Evolutionary conservation across 768 basidiomycete species (phyloP).

Genomic region (Amylocystis lapponica): DNA sequence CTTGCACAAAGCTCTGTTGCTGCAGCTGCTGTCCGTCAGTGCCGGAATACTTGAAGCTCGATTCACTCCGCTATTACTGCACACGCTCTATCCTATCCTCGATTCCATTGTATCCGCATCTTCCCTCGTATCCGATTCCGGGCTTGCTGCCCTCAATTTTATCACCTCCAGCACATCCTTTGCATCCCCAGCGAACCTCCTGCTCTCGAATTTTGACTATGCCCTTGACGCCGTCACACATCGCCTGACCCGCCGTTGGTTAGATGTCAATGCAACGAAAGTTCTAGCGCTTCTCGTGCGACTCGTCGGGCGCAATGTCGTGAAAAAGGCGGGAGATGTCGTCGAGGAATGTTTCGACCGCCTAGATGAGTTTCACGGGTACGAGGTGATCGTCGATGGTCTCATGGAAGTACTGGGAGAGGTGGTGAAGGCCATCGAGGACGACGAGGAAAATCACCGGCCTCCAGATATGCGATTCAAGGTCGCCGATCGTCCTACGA

Average conservation of each 20-base stretch:
- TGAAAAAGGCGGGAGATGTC: conserved; percentile 86
- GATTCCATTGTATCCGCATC: conserved; percentile 75
- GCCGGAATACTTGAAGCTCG: conserved; percentile 67
- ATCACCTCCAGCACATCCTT: conserved; percentile 76
- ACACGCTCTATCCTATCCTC: conserved; percentile 80
- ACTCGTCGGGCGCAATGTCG: conserved; percentile 81
- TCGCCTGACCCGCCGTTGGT: conserved; percentile 69
- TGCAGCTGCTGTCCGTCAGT: conserved; percentile 70
- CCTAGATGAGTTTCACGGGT: conserved; percentile 93
- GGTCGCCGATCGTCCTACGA: conserved; percentile 1
- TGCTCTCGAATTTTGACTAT: conserved; percentile 96
- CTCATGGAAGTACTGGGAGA: conserved; percentile 83
- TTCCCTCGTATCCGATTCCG: conserved; percentile 68
- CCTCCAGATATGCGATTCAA: conserved; percentile 6
- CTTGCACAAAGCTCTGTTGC: conserved; percentile 65
- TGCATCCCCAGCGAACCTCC: conserved; percentile 82
- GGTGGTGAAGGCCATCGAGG: conserved; percentile 72
- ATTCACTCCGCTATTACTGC: conserved; percentile 70
- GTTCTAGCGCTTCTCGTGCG: conserved; percentile 83
- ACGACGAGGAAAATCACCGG: conserved; percentile 36
- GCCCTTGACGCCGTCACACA: conserved; percentile 88
- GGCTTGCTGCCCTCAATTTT: conserved; percentile 62
- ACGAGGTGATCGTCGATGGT: conserved; percentile 79
- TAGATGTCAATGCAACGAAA: conserved; percentile 85
- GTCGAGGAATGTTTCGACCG: conserved; percentile 98